Conservation (phyloP, 1,284 basidiomycete genomes). For the Amylostereum areolatum region DNA sequence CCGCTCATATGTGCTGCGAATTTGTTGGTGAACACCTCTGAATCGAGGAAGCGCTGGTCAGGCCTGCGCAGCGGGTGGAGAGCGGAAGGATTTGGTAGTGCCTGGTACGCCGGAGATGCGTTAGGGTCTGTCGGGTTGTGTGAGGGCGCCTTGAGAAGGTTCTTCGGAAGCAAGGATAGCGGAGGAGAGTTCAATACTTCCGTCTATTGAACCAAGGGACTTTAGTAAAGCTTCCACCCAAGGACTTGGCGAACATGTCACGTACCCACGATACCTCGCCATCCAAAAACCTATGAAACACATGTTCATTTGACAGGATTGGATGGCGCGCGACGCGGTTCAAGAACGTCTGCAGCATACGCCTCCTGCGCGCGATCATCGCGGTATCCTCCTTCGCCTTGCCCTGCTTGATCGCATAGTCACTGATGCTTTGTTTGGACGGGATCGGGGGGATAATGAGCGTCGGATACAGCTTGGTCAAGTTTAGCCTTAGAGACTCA, state of each 20-base stretch:
- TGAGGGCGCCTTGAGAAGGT: conserved; percentile 91
- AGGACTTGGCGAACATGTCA: conserved; percentile 5
- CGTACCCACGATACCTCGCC: conserved; percentile 93
- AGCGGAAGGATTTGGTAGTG: conserved; percentile 84
- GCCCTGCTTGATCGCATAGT: conserved; percentile 95
- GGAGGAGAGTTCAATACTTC: conserved; percentile 93
- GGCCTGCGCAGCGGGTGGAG: conserved; percentile 82
- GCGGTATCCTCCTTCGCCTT: conserved; percentile 96
- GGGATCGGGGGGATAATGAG: conserved; percentile 98
- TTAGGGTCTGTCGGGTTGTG: conserved; percentile 86
- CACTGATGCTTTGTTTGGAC: conserved; percentile 91
- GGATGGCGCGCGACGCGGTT: conserved; percentile 88
- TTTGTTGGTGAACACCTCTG: conserved; percentile 94
- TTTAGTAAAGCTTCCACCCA: conserved; percentile 25
- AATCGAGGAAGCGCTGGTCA: conserved; percentile 93
- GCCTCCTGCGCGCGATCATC: conserved; percentile 87
- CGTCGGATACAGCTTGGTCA: conserved; percentile 90
- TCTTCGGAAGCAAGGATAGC: conserved; percentile 86
- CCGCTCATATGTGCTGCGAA: conserved; percentile 89
- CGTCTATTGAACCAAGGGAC: conserved; percentile 39
- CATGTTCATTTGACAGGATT: conserved; percentile 89
- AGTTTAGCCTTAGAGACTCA: conserved; percentile 82
- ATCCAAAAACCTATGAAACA: conserved; percentile 93
- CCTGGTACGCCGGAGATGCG: conserved; percentile 71
- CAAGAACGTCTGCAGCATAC: conserved; percentile 94